Evolutionary conservation across 78 protist genomes (phyloP).

Genomic region (Pelomyxa schiedti): DNA sequence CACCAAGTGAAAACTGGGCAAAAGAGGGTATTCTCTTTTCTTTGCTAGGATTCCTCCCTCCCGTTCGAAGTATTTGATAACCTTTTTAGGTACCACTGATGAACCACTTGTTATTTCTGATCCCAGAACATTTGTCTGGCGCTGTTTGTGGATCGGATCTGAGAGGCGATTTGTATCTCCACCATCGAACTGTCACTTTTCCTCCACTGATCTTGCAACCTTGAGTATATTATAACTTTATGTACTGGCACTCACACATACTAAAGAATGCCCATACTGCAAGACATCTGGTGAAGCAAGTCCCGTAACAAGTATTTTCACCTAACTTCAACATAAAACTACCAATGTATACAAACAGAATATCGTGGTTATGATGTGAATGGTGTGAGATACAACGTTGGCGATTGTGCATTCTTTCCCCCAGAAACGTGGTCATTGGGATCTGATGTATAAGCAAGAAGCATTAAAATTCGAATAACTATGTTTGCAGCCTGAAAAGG

Average conservation of each 20-base stretch:
- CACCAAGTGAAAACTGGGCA: neutral
- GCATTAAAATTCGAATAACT: neutral
- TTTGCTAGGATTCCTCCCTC: neutral
- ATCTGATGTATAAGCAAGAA: neutral
- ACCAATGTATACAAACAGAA: neutral
- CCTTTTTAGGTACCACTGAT: neutral
- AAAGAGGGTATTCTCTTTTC: neutral
- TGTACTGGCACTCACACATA: too few species aligned
- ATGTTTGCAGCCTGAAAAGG: too few species aligned
- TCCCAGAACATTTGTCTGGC: neutral
- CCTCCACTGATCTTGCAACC: too few species aligned
- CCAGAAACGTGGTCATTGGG: neutral
- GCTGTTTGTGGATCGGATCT: too few species aligned
- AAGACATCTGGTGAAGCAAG: neutral
- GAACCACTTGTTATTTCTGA: neutral
- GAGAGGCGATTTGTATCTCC: too few species aligned
- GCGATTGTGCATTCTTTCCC: neutral
- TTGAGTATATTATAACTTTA: too few species aligned
- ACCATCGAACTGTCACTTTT: too few species aligned
- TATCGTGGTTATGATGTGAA: neutral
- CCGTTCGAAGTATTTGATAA: too few species aligned
- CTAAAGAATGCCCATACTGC: neutral
- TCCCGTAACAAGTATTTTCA: neutral
- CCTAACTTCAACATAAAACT: neutral
- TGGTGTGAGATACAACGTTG: neutral